phyloP scores from a whole-genome alignment of 2,329 filamentous ascomycete species.

The Aspergillus neotritici region DNA sequence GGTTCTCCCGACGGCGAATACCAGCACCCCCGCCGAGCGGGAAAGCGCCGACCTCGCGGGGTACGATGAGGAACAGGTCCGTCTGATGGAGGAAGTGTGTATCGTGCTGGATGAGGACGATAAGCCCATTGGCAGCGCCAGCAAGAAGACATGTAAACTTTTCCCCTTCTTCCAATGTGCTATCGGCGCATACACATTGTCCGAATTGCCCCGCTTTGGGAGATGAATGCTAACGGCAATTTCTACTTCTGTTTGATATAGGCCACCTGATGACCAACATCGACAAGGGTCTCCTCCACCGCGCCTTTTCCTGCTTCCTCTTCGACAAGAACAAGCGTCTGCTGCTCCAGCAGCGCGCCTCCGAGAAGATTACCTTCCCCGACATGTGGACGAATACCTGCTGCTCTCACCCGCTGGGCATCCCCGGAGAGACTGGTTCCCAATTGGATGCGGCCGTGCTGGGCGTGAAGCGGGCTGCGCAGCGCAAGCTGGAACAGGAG shows the following conservation, averaged over 20 bases:
- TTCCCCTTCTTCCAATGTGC: neutral
- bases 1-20: conserved; percentile 40
- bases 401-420: conserved; percentile 92
- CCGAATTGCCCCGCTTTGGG: neutral
- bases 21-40: conserved; percentile 27
- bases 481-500: conserved; percentile 91
- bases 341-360: conserved; percentile 88
- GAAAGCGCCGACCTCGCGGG: conserved; percentile 70
- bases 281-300: conserved; percentile 88
- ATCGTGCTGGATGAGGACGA: conserved; percentile 94
- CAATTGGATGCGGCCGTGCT: conserved; percentile 72
- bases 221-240: neutral
- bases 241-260: conserved; percentile 38
- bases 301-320: conserved; percentile 95
- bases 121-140: conserved; percentile 86
- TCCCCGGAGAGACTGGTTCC: conserved; percentile 83
- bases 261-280: conserved; percentile 99
- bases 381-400: conserved; percentile 99
- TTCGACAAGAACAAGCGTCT: conserved; percentile 92
- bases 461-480: conserved; percentile 86
- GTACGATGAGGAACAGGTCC: conserved; percentile 96
- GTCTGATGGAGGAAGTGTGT: conserved; percentile 97
- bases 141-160: conserved; percentile 89
- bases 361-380: conserved; percentile 98
- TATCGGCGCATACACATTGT: neutral